A percentile compares a stretch with the other conserved stretches of the same genome.
Conservation (phyloP, 768 basidiomycete genomes). For the Tylopilus sp. region DNA sequence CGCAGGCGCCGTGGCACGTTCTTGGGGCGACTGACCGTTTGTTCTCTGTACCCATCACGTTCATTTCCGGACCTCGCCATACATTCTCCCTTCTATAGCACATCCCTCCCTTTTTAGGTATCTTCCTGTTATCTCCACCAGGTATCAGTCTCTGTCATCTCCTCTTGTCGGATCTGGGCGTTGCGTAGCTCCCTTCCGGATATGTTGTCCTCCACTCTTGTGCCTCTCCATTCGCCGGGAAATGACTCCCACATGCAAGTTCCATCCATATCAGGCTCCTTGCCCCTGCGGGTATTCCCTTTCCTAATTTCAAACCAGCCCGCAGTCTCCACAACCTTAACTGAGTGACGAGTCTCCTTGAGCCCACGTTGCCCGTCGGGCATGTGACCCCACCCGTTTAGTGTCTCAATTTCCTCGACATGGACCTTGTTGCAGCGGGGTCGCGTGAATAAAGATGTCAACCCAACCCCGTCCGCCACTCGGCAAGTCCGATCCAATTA, state of each 20-base stretch:
- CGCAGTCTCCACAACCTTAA: conserved; percentile 18
- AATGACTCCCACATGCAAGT: conserved; percentile 15
- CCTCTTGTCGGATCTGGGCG: conserved; percentile 28
- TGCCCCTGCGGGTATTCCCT: conserved; percentile 13
- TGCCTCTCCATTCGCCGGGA: conserved; percentile 19
- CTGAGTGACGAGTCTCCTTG: conserved; percentile 4
- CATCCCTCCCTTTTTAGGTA: conserved; percentile 20
- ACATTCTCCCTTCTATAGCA: conserved; percentile 17
- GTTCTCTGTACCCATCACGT: conserved; percentile 18
- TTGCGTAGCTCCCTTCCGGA: conserved; percentile 24
- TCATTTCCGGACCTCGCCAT: conserved; percentile 32
- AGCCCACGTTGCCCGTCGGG: conserved; percentile 7
- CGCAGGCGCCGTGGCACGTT: conserved; percentile 34
- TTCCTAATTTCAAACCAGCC: conserved; percentile 24
- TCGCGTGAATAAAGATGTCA: conserved; percentile 8
- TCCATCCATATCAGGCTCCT: conserved; percentile 7
- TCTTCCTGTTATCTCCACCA: conserved; percentile 34
- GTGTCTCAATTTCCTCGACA: conserved; percentile 24
- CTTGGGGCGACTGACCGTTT: conserved; percentile 31
- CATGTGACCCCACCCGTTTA: conserved; percentile 3
- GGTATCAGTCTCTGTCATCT: conserved; percentile 24
- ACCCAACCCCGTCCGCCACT: conserved; percentile 3
- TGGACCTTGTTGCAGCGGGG: conserved; percentile 16
- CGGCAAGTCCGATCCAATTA: background rate
- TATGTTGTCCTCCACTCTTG: conserved; percentile 26